Evolutionary conservation across 306 rosid genomes (phyloP), one percentile per base, ranked within the genome.

Genomic region (Luffa acutangula): DNA sequence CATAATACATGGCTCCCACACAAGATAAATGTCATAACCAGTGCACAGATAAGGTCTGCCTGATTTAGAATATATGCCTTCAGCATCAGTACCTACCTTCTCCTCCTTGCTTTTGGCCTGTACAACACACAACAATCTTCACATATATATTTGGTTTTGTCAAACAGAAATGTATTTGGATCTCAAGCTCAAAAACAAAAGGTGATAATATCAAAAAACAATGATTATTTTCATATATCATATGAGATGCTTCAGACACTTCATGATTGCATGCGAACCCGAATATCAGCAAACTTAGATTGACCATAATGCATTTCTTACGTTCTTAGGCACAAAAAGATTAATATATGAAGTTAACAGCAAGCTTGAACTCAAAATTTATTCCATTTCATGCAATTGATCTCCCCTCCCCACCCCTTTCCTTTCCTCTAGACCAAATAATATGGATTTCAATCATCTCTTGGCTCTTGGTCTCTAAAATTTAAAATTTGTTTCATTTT

Each of bases 1-100:
- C 99, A 95, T 91, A 25, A 90, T 25, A 80, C 99, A 95, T 58
- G 99, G 99, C 86, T 92, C 99, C 97, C 97, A 92, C 81, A 81
- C 96, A 83, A 95, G 93, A 84, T 85, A 92, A 83, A 92, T 95
- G 90, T 95, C 97, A 80, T 90, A 92, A 76, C 97, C 97, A 59
- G 97, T 95, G 82, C 99, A 95, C 21, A 92, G 87, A 82, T 91
- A 91, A 21, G 98, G 98, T 60, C 93, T 86, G 31, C 36, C 83
- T n/a, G 84, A 66, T 75, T 36, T 67, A 70, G 83, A 85, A 77
- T 62, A 52, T 20, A 75, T 82, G 74, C 75, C 81, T 70, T 80
- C 86, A 78, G 33, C 8, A 49, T 65, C 78, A 84, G 76, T 21
- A 76, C 87, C 85, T 80, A 60, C 54, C 59, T 81, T 86, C 43